Conservation (phyloP, 768 basidiomycete species). For the Roridomyces roridus region DNA sequence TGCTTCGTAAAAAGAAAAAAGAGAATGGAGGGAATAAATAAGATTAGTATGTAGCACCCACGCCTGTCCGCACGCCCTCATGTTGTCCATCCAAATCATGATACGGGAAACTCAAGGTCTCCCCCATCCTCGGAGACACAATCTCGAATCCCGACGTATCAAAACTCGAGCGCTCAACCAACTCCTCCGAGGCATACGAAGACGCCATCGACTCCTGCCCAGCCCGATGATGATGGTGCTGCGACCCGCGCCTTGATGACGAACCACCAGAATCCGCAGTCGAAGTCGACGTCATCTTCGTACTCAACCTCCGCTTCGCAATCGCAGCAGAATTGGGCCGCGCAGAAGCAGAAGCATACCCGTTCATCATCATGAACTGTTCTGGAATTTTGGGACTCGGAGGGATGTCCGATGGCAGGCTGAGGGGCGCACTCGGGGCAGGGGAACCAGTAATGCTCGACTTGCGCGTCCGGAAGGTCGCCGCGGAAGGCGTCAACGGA, state of each 20-base stretch:
- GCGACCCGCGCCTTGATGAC: slow-evolving; percentile 31
- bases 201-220: slow-evolving; percentile 45
- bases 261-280: slow-evolving; percentile 33
- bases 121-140: slow-evolving; percentile 55
- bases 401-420: slow-evolving; percentile 53
- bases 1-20: slow-evolving; percentile 9
- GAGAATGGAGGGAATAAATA: slow-evolving; percentile 16
- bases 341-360: slow-evolving; percentile 18
- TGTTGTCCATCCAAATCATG: slow-evolving; percentile 39
- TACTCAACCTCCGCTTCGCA: slow-evolving; percentile 28
- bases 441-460: slow-evolving; percentile 26
- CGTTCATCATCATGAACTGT: slow-evolving; percentile 45
- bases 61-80: slow-evolving; percentile 7
- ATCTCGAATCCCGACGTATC: slow-evolving; percentile 75
- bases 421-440: slow-evolving; percentile 29
- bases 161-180: slow-evolving; percentile 52
- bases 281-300: slow-evolving; percentile 41
- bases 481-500: slow-evolving; percentile 23
- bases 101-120: slow-evolving; percentile 63
- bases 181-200: slow-evolving; percentile 46
- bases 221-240: slow-evolving; percentile 23
- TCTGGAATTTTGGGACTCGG: slow-evolving; percentile 69
- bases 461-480: slow-evolving; percentile 19
- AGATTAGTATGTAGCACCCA: slow-evolving; percentile 12
- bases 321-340: slow-evolving; percentile 24